Conservation (phyloP, 768 basidiomycete species). For the Cystobasidium tubakii region DNA sequence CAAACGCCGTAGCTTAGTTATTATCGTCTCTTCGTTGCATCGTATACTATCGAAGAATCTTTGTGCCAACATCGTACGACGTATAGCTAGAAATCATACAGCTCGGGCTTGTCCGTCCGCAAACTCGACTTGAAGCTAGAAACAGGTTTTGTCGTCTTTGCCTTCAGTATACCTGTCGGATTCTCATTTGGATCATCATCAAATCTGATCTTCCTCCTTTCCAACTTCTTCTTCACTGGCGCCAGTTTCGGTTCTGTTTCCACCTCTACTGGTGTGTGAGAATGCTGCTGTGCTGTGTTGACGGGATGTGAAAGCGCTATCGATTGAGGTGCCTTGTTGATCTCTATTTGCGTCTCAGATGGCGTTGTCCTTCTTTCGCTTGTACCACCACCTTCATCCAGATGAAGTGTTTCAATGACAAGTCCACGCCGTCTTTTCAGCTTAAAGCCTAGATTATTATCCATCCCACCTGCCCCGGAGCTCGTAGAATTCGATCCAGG, state of each 20-base stretch:
- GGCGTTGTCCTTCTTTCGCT: constrained; percentile 32
- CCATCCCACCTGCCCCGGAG: constrained; percentile 61
- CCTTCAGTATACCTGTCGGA: constrained; percentile 14
- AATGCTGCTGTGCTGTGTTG: background rate
- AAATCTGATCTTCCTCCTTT: constrained; percentile 20
- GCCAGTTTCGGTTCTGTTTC: background rate
- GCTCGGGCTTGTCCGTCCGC: constrained; percentile 29
- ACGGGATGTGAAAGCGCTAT: background rate
- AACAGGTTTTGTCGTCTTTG: background rate
- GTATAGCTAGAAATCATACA: constrained; percentile 28
- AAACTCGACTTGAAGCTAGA: constrained; percentile 4
- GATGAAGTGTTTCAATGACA: constrained; percentile 80
- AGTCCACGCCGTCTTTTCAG: constrained; percentile 75
- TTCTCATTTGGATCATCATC: constrained; percentile 37
- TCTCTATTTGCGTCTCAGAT: background rate
- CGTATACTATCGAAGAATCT: too few relatives aligned
- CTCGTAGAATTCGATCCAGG: constrained; percentile 51
- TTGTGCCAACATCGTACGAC: too few relatives aligned
- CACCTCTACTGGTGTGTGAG: background rate
- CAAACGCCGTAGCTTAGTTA: background rate
- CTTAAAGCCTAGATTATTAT: constrained; percentile 93
- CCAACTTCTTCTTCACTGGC: constrained; percentile 22
- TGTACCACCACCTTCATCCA: constrained; percentile 48
- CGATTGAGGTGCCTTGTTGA: background rate
- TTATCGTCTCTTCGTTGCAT: too few relatives aligned